Percentiles rank a stretch among this genome's conserved stretches.
Evolutionary conservation across 345 rosid species (phyloP).

Genomic region (Hibiscus mutabilis): DNA sequence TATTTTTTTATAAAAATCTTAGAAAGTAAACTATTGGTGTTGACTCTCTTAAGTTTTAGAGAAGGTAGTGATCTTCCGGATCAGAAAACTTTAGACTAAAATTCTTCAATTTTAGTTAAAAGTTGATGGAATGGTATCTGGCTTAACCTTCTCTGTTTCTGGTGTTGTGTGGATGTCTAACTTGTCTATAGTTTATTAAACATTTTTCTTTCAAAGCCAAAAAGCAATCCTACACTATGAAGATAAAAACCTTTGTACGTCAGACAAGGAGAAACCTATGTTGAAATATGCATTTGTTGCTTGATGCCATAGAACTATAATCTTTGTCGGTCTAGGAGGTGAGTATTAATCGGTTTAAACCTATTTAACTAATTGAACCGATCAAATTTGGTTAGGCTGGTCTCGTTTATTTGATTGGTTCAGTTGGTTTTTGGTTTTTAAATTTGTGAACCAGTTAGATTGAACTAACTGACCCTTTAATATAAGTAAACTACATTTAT

Average conservation of each 20-base stretch:
- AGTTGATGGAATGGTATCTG: not conserved
- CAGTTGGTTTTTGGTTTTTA: not conserved
- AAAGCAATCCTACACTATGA: not conserved
- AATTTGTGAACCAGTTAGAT: not conserved
- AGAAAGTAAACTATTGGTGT: not conserved
- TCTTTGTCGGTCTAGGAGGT: not conserved
- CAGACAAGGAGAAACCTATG: not conserved
- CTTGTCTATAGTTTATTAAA: not conserved
- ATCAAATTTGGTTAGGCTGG: not conserved
- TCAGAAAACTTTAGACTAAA: not conserved
- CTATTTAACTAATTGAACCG: not conserved
- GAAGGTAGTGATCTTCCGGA: not conserved
- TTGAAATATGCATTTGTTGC: not conserved
- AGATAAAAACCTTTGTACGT: not conserved
- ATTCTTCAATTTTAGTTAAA: not conserved
- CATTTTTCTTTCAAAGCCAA: slow-evolving; percentile 1
- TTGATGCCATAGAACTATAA: not conserved
- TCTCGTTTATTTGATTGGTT: not conserved
- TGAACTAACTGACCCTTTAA: not conserved
- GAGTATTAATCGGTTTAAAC: not conserved
- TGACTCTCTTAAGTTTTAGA: not conserved
- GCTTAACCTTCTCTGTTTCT: not conserved
- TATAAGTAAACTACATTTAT: not conserved
- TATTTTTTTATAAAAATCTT: not conserved
- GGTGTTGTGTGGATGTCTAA: not conserved